Conservation (phyloP, 208 protist species). For the Trypanosoma caninum region DNA sequence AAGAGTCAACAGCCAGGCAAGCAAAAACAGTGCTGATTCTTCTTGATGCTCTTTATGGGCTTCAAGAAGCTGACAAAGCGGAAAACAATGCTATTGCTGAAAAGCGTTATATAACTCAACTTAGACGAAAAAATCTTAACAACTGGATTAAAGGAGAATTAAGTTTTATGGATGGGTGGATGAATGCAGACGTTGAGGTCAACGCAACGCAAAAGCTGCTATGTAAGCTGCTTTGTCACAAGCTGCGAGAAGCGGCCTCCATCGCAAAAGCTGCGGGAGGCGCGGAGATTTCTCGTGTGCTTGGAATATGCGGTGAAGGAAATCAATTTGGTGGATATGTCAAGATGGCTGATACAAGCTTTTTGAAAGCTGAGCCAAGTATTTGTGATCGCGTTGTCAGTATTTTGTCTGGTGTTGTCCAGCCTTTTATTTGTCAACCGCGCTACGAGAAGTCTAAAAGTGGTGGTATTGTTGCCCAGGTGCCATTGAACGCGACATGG, state of each 20-base stretch:
- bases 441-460: conserved; percentile 37
- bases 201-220: conserved; percentile 56
- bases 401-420: conserved; percentile 78
- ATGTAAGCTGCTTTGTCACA: conserved; percentile 74
- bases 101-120: conserved; percentile 63
- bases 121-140: conserved; percentile 70
- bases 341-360: conserved; percentile 39
- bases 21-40: conserved; percentile 52
- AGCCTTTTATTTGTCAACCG: conserved; percentile 71
- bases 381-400: conserved; percentile 70
- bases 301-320: conserved; percentile 78
- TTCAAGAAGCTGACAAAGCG: conserved; percentile 67
- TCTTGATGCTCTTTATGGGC: conserved; percentile 73
- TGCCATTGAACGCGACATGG: conserved; percentile 73
- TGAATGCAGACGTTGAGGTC: conserved; percentile 3
- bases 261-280: conserved; percentile 37
- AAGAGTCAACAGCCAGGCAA: conserved; percentile 54
- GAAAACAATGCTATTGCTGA: conserved; percentile 66
- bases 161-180: conserved; percentile 29
- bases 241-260: conserved; percentile 54
- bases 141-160: conserved; percentile 73
- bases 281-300: conserved; percentile 62
- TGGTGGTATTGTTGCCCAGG: conserved; percentile 15
- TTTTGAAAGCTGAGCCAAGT: conserved; percentile 40
- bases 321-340: conserved; percentile 84